Evolutionary conservation across 139 green algal genomes (phyloP), one percentile per base, ranked within the genome.

Genomic region (Zygnema cylindricum): DNA sequence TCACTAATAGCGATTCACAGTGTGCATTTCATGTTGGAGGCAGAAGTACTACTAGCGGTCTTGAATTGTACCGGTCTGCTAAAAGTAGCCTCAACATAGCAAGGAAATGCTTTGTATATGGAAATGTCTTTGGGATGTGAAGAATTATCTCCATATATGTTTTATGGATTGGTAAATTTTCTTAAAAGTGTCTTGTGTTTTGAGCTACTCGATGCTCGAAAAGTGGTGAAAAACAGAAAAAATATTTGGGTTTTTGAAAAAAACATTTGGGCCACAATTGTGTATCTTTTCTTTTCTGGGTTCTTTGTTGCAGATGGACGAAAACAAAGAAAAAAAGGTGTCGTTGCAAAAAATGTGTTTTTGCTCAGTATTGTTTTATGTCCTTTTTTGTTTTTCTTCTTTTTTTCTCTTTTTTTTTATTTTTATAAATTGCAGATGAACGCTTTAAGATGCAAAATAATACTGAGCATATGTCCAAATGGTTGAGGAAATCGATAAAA

Each of bases 391-490:
- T 81, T 21, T 40, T 43, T 40, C 30, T 43, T 22, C 73, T 81
- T 16, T 21, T 33, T 69, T 81, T 69, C 57, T 30, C 30, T 35
- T 35, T 40, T 81, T 21, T 40, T 81, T 21, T 21, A 81, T 21
- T 22, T 81, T 43, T 21, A 22, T 55, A 2, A 35, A 3, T 7
- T 41, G 40, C 16, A 84, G 77, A 84, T 84, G 77, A 84, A 33
- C n/a, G 77, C 2, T 84, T 84, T 54, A 2, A 42, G 3, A 3
- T 32, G 77, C 32, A 3, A 55, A 57, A 84, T 21, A 39, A 39
- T 35, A 35, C 3, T 21, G 30, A 84, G n/a, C 49, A 84, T 41
- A 35, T 84, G 41, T 84, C 77, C 77, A 84, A 57, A 33, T 84
- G 77, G 77, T n/a, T 84, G 16, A 49, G 77, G 40, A 57, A 84